Percentiles rank a stretch among this genome's conserved stretches.
These are phyloP conservation scores for Turnera subulata DNA, from an alignment of 345 rosid genomes.

Conservation along the genomic window DNA sequence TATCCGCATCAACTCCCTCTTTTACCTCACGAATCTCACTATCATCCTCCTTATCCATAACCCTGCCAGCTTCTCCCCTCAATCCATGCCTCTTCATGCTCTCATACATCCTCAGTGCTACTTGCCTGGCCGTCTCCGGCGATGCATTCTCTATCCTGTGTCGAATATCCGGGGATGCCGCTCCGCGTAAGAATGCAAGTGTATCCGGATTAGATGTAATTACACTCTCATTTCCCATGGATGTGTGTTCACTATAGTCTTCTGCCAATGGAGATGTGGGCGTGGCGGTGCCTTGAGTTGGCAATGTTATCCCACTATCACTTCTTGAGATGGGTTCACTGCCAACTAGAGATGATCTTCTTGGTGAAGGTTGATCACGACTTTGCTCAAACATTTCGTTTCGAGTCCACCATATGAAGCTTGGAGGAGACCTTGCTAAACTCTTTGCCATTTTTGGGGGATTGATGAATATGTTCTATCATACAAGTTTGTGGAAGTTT, in stretches of 20 bases:
- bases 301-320: constrained; percentile 2
- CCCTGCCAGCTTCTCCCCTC: constrained; percentile 22
- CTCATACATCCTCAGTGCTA: constrained; percentile 28
- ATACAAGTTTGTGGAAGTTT: neutral
- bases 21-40: constrained; percentile 1
- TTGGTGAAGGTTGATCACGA: neutral
- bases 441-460: neutral
- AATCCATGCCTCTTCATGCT: constrained; percentile 34
- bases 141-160: constrained; percentile 12
- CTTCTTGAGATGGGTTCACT: neutral
- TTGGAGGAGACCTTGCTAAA: neutral
- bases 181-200: neutral
- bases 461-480: neutral
- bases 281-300: neutral
- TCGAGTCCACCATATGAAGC: constrained; percentile 13
- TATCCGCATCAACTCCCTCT: constrained; percentile 5
- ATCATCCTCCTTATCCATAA: constrained; percentile 4
- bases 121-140: constrained; percentile 16
- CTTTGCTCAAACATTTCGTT: constrained; percentile 9
- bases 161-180: constrained; percentile 13
- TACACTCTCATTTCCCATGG: no score
- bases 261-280: neutral
- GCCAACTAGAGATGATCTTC: constrained; percentile 1
- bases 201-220: neutral
- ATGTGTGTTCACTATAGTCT: no score